A percentile compares a stretch with the other conserved stretches of the same genome.
Conservation (phyloP, 1,284 basidiomycete species). For the Ustilago trichophora region DNA sequence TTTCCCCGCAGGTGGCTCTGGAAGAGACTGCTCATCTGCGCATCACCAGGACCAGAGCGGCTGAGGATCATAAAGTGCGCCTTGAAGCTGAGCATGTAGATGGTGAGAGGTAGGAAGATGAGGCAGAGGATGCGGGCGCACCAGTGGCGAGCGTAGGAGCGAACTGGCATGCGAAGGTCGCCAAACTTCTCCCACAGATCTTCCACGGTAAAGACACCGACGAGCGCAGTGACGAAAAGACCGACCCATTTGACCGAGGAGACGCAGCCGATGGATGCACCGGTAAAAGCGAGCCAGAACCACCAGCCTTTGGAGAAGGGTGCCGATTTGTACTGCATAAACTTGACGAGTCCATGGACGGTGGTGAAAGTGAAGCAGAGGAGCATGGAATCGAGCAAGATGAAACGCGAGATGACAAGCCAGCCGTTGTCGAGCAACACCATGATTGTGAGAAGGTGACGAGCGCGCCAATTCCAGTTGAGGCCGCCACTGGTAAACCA, state of each 20-base stretch:
- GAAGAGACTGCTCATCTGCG: slow-evolving; percentile 98
- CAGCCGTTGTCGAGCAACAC: slow-evolving; percentile 89
- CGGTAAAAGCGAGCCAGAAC: slow-evolving; percentile 90
- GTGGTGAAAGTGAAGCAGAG: slow-evolving; percentile 98
- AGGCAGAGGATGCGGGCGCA: slow-evolving; percentile 83
- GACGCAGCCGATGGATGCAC: slow-evolving; percentile 92
- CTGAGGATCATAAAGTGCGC: slow-evolving; percentile 93
- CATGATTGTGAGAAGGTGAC: slow-evolving; percentile 93
- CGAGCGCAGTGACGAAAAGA: slow-evolving; percentile 90
- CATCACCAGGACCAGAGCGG: slow-evolving; percentile 92
- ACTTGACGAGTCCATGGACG: slow-evolving; percentile 92
- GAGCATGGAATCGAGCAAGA: slow-evolving; percentile 96
- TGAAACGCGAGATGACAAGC: slow-evolving; percentile 95
- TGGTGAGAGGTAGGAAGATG: slow-evolving; percentile 85
- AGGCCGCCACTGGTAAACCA: slow-evolving; percentile 98
- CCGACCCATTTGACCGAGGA: slow-evolving; percentile 97
- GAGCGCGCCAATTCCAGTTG: slow-evolving; percentile 86
- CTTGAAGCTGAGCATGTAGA: slow-evolving; percentile 95
- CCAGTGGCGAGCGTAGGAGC: slow-evolving; percentile 91
- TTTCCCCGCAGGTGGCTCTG: slow-evolving; percentile 96
- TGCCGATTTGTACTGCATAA: slow-evolving; percentile 87
- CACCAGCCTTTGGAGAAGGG: slow-evolving; percentile 96
- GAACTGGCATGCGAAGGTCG: slow-evolving; percentile 86
- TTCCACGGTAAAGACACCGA: slow-evolving; percentile 94
- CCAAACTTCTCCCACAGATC: slow-evolving; percentile 99